Base-by-base conservation (phyloP, 208 protist species). In the Leishmania tarentolae region DNA sequence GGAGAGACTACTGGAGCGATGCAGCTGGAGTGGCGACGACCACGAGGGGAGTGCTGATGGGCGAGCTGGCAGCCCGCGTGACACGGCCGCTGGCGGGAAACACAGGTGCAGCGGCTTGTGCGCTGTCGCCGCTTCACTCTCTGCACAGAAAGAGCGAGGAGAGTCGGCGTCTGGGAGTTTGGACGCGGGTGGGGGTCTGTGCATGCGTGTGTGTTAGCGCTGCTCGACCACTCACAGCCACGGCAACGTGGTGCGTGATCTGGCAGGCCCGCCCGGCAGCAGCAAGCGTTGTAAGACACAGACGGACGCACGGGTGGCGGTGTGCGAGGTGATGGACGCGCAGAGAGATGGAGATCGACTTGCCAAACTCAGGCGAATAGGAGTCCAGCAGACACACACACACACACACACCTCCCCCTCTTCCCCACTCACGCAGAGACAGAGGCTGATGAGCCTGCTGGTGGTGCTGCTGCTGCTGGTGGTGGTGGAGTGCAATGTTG, bases 31-130 rank as follows among this genome's bases (percentile, higher is more conserved):
- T 7, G 76, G 31, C 44, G 57, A 40, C 24, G 75, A 59, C 24
- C 44, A 44, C 15, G 75, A 28, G 11, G 44, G 42, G 42, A n/a
- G 44, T 7, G 4, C 24, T 6, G 57, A 40, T 17, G 8, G 13
- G 46, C 15, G 6, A 63, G 40, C 17, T 13, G 28, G 11, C 2
- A 52, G 47, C 37, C 65, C 40, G 17, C 56, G 31, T 56, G 65
- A 61, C 21, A 21, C n/a, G 47, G 78, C 28, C 6, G 79, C 74
- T 59, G 71, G 71, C 13, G 68, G 70, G 21, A 69, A 76, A 24
- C 76, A 75, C 1, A 87, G 76, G 19, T 80, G 75, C 61, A 84
- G 76, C 7, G 68, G 71, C 47, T 79, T 78, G 11, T 75, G 37
- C 5, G 75, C 40, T 3, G 76, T 72, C 75, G 57, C 71, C 57